Conservation (phyloP, 2,329 filamentous ascomycete species). For the Rhexocercosporidium sp. region DNA sequence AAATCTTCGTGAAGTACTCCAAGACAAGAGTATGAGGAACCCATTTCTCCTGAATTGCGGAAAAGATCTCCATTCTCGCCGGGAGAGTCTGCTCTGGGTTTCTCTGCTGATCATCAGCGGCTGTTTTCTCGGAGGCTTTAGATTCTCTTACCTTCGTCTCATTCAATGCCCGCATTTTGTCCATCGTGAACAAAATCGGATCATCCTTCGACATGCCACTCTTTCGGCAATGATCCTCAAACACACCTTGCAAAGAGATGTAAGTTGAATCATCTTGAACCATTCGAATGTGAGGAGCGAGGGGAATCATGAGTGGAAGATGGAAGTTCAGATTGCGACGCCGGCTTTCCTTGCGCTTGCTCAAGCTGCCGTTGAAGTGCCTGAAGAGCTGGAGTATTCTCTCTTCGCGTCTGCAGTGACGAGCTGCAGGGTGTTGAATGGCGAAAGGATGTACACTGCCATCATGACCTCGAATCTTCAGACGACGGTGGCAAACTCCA, state of each 20-base stretch:
- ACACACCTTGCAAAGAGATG: slow-evolving; percentile 91
- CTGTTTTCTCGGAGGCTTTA: background rate
- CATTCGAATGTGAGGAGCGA: slow-evolving; percentile 92
- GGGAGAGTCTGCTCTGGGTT: slow-evolving; percentile 71
- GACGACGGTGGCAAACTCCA: slow-evolving; percentile 86
- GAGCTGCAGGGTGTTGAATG: slow-evolving; percentile 91
- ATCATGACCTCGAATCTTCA: slow-evolving; percentile 97
- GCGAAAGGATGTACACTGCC: slow-evolving; percentile 97
- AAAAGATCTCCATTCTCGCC: slow-evolving; percentile 88
- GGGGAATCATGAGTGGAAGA: slow-evolving; percentile 90
- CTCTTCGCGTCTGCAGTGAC: slow-evolving; percentile 93
- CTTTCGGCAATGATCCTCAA: slow-evolving; percentile 92
- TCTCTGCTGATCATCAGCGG: slow-evolving; percentile 53
- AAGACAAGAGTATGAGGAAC: slow-evolving; percentile 82
- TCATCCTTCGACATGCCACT: slow-evolving; percentile 92
- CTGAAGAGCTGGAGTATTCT: slow-evolving; percentile 95
- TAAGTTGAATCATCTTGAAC: slow-evolving; percentile 96
- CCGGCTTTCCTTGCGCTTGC: slow-evolving; percentile 92
- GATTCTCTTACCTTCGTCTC: slow-evolving; percentile 53
- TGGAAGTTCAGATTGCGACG: slow-evolving; percentile 96
- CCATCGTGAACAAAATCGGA: slow-evolving; percentile 92
- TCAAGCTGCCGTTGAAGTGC: slow-evolving; percentile 91
- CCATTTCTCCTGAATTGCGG: slow-evolving; percentile 91
- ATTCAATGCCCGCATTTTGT: slow-evolving; percentile 81
- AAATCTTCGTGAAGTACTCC: slow-evolving; percentile 87